Base-by-base conservation (phyloP, 2,329 filamentous ascomycete species). In the Fusarium luffae region DNA sequence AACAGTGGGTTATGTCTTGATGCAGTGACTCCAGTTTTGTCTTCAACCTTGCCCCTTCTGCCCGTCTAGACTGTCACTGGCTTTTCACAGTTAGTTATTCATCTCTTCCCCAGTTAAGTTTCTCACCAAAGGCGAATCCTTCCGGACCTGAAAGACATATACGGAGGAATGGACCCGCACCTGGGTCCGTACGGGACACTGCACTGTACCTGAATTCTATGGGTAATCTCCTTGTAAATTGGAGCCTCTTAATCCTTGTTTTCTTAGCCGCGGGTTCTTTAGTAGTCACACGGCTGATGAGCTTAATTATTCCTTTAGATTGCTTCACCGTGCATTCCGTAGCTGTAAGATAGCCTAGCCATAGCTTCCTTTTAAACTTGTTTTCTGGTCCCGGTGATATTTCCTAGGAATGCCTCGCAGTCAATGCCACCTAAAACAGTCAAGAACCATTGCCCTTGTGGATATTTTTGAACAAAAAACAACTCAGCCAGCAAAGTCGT, bases 151-250 rank as follows among this genome's bases (percentile, higher is more conserved):
- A 57, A 16, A 46, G 40, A 43, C 19, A 57, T 32, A 65, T 50
- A 44, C 30, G 23, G 18, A 49, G n/a, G 25, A 40, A 65, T n/a
- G 25, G 34, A 59, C 46, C 54, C 43, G 30, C 14, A 48, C 16
- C 16, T 32, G 28, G 14, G 23, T 50, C 40, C 51, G 19, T 27
- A 34, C 30, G 28, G 59, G 21, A 44, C 34, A 37, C 34, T 37
- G 34, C 18, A n/a, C 10, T 12, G 34, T 37, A 41, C 37, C 27
- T 32, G 49, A 68, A 42, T 60, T 58, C 23, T 47, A 41, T 58
- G 44, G 52, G 46, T 54, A 70, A 70, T 70, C 59, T 70, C 59
- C 41, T 60, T 69, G 65, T 50, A 70, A 69, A 71, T 64, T 71
- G 52, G 68, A 44, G 41, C 46, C 57, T 49, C 14, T 23, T n/a